These are phyloP conservation scores for Tubosaeta sp. DNA, from an alignment of 768 basidiomycete species.

Conservation along the genomic window DNA sequence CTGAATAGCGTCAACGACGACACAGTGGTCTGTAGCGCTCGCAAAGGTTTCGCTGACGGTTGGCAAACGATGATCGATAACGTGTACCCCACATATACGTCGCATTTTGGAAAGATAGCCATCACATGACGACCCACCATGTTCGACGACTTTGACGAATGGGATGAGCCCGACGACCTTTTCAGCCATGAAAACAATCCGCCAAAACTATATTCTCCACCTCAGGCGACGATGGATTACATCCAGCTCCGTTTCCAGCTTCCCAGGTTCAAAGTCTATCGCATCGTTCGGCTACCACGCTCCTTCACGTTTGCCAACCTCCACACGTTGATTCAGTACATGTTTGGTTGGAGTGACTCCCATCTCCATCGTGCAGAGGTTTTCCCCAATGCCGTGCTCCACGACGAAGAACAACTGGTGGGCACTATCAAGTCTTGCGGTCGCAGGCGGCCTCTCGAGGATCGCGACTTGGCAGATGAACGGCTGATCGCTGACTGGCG, in stretches of 20 bases:
- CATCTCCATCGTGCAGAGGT: constrained; percentile 24
- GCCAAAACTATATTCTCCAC: constrained; percentile 5
- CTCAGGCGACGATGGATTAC: constrained; percentile 15
- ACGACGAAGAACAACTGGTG: constrained; percentile 4
- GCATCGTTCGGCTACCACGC: constrained; percentile 20
- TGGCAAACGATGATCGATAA: too few relatives aligned
- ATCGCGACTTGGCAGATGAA: constrained; percentile 10
- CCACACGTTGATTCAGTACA: constrained; percentile 25
- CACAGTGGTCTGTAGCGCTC: too few relatives aligned
- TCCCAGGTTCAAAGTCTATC: constrained; percentile 24
- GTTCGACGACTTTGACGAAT: constrained; percentile 3
- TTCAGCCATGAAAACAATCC: neutral
- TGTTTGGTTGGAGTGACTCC: constrained; percentile 29
- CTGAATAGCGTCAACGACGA: too few relatives aligned
- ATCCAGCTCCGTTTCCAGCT: constrained; percentile 31
- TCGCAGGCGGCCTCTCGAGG: constrained; percentile 15
- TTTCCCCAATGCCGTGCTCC: constrained; percentile 19
- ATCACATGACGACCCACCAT: too few relatives aligned
- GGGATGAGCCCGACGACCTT: neutral
- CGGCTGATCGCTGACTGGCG: constrained; percentile 10
- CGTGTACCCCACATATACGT: too few relatives aligned
- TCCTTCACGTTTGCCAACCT: constrained; percentile 31
- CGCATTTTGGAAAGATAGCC: too few relatives aligned
- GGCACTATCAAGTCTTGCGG: constrained; percentile 23
- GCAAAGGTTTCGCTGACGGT: too few relatives aligned